phyloP scores from a whole-genome alignment of 805 yeast genomes.

The Jamesozyma spencerorum region DNA sequence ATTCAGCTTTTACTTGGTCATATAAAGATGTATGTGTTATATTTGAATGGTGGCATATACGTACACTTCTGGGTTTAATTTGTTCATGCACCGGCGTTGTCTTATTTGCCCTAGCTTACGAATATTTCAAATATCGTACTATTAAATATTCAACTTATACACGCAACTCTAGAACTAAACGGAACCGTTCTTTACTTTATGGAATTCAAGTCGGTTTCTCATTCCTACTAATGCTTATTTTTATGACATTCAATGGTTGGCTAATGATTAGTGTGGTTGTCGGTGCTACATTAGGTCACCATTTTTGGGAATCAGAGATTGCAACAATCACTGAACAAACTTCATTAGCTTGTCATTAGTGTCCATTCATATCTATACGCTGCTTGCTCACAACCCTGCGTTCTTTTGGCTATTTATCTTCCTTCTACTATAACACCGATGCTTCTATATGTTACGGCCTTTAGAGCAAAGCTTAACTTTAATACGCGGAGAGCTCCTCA shows the following conservation, averaged over 20 bases:
- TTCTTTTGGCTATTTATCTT: too few species aligned
- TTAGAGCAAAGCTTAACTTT: too few species aligned
- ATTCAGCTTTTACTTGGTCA: conserved; percentile 75
- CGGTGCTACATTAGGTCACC: conserved; percentile 68
- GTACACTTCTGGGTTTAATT: conserved; percentile 41
- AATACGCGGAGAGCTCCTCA: too few species aligned
- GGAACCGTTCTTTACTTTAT: conserved; percentile 39
- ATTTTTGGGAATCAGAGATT: conserved; percentile 42
- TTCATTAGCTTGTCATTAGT: conserved; percentile 22
- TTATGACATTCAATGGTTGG: conserved; percentile 86
- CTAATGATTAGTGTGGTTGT: conserved; percentile 61
- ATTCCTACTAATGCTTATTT: conserved; percentile 66
- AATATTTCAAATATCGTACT: conserved; percentile 32
- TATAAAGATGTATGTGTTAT: conserved; percentile 64
- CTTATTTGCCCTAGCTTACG: conserved; percentile 48
- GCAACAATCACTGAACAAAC: conserved; percentile 6
- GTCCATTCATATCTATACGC: too few species aligned
- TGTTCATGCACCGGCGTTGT: conserved; percentile 43
- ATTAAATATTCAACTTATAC: background rate
- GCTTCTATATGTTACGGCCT: background rate
- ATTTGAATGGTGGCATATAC: conserved; percentile 74
- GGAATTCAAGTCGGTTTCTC: conserved; percentile 63
- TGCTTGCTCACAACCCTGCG: too few species aligned
- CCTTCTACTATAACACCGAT: too few species aligned
- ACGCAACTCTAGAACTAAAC: too few species aligned